These are phyloP conservation scores for Hippophae rhamnoides DNA, from an alignment of 306 rosid genomes.

Conservation along the genomic window DNA sequence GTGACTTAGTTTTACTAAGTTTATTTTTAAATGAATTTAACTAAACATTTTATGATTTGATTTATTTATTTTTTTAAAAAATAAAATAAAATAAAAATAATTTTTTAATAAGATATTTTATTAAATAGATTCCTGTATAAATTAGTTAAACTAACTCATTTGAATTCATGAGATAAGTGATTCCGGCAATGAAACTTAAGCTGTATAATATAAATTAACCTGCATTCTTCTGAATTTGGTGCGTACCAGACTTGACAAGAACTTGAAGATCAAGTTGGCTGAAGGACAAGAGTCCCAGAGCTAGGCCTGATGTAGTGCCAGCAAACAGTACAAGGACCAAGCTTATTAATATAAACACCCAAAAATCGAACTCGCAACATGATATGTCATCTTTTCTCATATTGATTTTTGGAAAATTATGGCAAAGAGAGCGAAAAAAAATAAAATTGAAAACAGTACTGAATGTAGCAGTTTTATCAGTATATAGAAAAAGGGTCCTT, in stretches of 20 bases:
- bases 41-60: no score
- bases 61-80: no score
- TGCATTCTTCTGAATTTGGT: constrained; percentile 50
- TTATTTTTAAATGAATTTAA: no score
- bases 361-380: constrained; percentile 43
- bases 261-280: constrained; percentile 76
- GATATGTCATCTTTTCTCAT: constrained; percentile 20
- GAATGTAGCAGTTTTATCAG: no score
- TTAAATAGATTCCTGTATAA: no score
- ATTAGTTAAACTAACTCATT: no score
- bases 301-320: constrained; percentile 64
- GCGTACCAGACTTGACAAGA: constrained; percentile 46
- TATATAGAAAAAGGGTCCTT: no score
- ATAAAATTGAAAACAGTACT: neutral
- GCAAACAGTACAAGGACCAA: constrained; percentile 45
- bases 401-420: neutral
- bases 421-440: neutral
- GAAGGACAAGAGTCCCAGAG: constrained; percentile 63
- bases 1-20: no score
- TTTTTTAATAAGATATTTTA: no score
- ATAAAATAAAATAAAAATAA: no score
- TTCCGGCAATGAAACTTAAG: no score
- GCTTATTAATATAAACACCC: constrained; percentile 35
- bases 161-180: no score
- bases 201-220: constrained; percentile 19